Evolutionary conservation across 345 rosid genomes (phyloP), one percentile per base, ranked within the genome.

Genomic region (Camelina sativa): DNA sequence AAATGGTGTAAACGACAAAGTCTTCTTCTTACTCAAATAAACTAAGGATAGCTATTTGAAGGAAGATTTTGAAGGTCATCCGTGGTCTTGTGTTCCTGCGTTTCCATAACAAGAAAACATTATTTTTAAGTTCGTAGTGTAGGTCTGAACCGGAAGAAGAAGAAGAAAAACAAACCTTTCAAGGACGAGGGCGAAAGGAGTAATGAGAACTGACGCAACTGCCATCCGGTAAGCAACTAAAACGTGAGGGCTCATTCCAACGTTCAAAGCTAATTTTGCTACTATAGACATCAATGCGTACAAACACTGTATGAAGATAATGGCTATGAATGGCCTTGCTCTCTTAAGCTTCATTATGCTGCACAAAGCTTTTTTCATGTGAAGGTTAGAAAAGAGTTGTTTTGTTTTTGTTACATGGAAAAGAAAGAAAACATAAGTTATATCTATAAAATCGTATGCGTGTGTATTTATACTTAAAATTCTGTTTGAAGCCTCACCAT

Each of bases 71-170:
- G 19, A 66, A 2, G 8, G 97, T 91, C 90, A 93, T 82, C 80
- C 72, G 88, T 41, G 97, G 96, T 80, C 94, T 88, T 43, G 58
- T 62, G 79, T 88, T 89, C 86, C 98, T 93, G 87, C 52, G 23
- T 50, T 77, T 58, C 1, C 48, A 77, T 17, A 56, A 64, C 55
- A 56, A 46, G 19, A 63, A 34, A 54, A 66, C 56, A 55, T 23
- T 46, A 44, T 0, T 19, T 19, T 22, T 6, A 46, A 25, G 53
- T 22, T 60, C 40, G 48, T 57, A 28, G 43, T 50, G 41, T 47
- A 59, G 62, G 47, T 65, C 23, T 30, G 25, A 34, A 40, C 25
- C 15, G 6, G 64, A 58, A 32, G 52, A 48, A 16, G 52, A 48
- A 16, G 47, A 48, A 16, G 47, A 25, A 4, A 7, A 59, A 70